Base-by-base conservation (phyloP, 306 rosid species). In the Rosa multiflora region DNA sequence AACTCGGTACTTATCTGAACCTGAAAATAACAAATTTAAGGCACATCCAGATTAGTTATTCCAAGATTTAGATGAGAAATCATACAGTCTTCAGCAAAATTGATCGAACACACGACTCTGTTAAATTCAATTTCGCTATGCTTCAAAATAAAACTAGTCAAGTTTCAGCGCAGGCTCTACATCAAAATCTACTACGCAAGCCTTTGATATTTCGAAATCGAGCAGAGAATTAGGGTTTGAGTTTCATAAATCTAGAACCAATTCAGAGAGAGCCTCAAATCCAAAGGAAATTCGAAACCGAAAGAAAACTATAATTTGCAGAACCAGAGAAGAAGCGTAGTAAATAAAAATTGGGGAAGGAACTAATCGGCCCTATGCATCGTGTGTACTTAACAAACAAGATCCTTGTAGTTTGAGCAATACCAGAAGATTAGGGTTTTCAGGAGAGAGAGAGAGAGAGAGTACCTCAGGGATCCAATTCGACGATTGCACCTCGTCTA, bases 21-120 rank as follows among this genome's bases (percentile, higher is more conserved):
- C 79, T 62, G 61, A 52, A 62, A 67, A 29, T 26, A 53, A 46
- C 70, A 63, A 55, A 75, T 73, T 55, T 12, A 20, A 75, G 21
- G 14, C 14, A 75, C 49, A 59, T 55, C n/a, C 29, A 2, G 15
- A 13, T 43, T 26, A 75, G 10, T 13, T 10, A 0, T 4, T 44
- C 17, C 10, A 10, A 44, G 17, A 69, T 43, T 20, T 43, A 42
- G 0, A 69, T n/a, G 49, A 40, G 26, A 26, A 12, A 2, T 35
- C 11, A 13, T 35, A 26, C 42, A 35, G 7, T 62, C 40, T 29
- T 5, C 61, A 55, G 18, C 8, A 12, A 59, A 59, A 23, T 23
- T 59, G 69, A 63, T 32, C 6, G 40, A 35, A 35, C 47, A 37
- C 20, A 15, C 3, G 17, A 66, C 44, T 15, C 44, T 29, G 3